These are phyloP conservation scores for Taiwanofungus camphoratus DNA, from an alignment of 1,284 basidiomycete genomes.

Conservation along the genomic window DNA sequence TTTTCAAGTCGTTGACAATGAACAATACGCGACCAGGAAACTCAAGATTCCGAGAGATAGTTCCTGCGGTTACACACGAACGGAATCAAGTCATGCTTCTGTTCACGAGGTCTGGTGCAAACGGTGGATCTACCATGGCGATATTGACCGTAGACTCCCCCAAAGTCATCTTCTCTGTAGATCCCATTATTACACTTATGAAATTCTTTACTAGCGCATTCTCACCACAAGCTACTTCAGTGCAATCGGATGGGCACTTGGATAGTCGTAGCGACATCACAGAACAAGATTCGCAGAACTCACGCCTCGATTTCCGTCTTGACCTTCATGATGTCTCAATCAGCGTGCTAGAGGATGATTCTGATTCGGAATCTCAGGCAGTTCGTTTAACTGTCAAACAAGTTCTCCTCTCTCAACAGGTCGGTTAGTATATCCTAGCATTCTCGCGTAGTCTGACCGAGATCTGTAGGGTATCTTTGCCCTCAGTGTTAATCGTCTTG, in stretches of 20 bases:
- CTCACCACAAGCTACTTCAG: constrained; percentile 23
- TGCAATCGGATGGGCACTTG: constrained; percentile 11
- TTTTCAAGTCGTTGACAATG: constrained; percentile 88
- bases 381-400: constrained; percentile 85
- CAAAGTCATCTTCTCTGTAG: constrained; percentile 89
- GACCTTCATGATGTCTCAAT: constrained; percentile 92
- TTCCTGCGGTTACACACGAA: constrained; percentile 86
- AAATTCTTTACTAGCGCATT: constrained; percentile 80
- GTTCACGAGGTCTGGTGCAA: constrained; percentile 71
- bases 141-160: constrained; percentile 93
- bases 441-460: background rate
- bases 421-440: constrained; percentile 20
- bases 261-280: constrained; percentile 22
- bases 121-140: constrained; percentile 57
- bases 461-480: constrained; percentile 70
- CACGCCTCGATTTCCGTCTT: constrained; percentile 63
- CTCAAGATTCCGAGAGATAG: constrained; percentile 91
- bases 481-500: constrained; percentile 77
- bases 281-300: constrained; percentile 17
- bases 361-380: constrained; percentile 77
- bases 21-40: constrained; percentile 81
- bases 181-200: constrained; percentile 86
- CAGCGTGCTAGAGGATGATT: constrained; percentile 85
- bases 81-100: constrained; percentile 95
- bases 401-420: constrained; percentile 90